Evolutionary conservation across 805 yeast species (phyloP).

Genomic region (Yarrowia sp.): DNA sequence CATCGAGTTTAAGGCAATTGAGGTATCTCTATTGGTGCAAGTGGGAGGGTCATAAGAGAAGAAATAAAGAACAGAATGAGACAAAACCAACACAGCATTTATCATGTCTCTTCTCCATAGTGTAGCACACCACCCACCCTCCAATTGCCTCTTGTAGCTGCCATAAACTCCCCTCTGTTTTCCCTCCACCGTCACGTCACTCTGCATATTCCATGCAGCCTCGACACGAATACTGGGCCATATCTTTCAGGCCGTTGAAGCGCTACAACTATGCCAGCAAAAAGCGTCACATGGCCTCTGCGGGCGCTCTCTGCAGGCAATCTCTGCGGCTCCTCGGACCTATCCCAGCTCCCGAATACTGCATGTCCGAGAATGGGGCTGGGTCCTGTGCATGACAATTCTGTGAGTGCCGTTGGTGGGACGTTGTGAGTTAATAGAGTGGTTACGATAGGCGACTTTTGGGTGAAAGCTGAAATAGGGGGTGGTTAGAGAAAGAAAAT

Average conservation of each 20-base stretch:
- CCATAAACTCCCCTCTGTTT: no score
- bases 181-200: not conserved
- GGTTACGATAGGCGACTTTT: no score
- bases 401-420: not conserved
- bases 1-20: not conserved
- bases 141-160: no score
- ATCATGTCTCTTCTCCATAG: no score
- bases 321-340: not conserved
- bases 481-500: not conserved
- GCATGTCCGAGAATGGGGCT: slow-evolving; percentile 27
- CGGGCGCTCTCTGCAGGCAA: no score
- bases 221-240: not conserved
- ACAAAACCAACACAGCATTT: no score
- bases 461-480: no score
- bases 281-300: not conserved
- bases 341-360: slow-evolving; percentile 9
- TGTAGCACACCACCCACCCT: no score
- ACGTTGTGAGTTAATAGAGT: slow-evolving; percentile 1
- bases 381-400: slow-evolving; percentile 21
- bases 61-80: no score
- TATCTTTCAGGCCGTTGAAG: not conserved
- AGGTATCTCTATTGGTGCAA: no score
- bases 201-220: not conserved
- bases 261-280: not conserved
- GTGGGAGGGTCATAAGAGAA: no score